Evolutionary conservation across 2,329 filamentous ascomycete genomes (phyloP).

Genomic region (Colletotrichum agaves): DNA sequence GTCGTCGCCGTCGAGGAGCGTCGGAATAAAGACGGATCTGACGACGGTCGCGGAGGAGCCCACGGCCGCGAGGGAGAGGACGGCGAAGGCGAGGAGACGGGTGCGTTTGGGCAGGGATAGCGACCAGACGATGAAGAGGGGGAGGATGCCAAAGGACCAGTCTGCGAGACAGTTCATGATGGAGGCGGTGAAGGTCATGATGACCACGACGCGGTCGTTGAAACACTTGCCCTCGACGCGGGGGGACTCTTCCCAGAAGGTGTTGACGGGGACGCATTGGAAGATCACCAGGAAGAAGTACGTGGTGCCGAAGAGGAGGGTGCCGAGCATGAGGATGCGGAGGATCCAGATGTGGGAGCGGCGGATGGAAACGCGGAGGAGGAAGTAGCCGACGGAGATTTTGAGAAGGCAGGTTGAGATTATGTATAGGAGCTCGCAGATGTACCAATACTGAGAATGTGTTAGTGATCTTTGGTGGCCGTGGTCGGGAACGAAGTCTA

Average conservation of each 20-base stretch:
- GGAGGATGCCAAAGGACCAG: slow-evolving; percentile 53
- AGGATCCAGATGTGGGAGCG: slow-evolving; percentile 49
- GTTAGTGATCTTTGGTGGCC: slow-evolving; percentile 11
- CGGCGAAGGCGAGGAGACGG: slow-evolving; percentile 49
- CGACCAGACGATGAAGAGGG: slow-evolving; percentile 54
- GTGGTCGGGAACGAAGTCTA: slow-evolving; percentile 18
- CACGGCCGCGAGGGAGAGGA: slow-evolving; percentile 49
- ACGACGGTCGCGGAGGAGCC: slow-evolving; percentile 52
- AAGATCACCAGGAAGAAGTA: slow-evolving; percentile 56
- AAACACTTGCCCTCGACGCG: slow-evolving; percentile 47
- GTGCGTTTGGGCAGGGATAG: slow-evolving; percentile 52
- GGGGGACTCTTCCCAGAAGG: slow-evolving; percentile 50
- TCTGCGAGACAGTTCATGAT: slow-evolving; percentile 52
- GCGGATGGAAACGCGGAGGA: slow-evolving; percentile 53
- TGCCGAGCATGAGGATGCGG: slow-evolving; percentile 48
- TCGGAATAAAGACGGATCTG: slow-evolving; percentile 53
- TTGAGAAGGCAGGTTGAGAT: slow-evolving; percentile 48
- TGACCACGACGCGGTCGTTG: slow-evolving; percentile 41
- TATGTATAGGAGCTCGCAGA: slow-evolving; percentile 55
- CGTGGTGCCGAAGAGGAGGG: slow-evolving; percentile 49
- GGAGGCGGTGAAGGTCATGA: slow-evolving; percentile 50
- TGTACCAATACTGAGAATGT: slow-evolving; percentile 48
- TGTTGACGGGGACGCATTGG: slow-evolving; percentile 52
- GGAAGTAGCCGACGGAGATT: slow-evolving; percentile 55
- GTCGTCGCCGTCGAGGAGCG: slow-evolving; percentile 50